Evolutionary conservation across 2,329 filamentous ascomycete species (phyloP).

Genomic region (Aspergillus sp.): DNA sequence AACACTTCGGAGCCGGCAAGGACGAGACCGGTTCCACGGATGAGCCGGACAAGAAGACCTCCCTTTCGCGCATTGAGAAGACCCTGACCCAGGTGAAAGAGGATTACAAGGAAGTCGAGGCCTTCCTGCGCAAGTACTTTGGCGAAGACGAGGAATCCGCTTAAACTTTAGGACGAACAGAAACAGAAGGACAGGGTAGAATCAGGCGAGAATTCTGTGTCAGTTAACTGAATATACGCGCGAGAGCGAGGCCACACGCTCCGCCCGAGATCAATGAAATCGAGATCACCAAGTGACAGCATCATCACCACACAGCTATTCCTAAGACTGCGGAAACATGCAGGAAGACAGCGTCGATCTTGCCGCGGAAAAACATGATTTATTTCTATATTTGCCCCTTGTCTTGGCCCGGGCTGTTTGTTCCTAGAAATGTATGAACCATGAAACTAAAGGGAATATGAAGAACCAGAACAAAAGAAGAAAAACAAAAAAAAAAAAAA

Average conservation of each 20-base stretch:
- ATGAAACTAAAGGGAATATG: constrained; percentile 7
- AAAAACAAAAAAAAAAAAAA: background rate
- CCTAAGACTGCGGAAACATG: background rate
- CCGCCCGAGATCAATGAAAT: constrained; percentile 4
- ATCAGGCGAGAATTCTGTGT: constrained; percentile 12
- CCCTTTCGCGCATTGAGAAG: constrained; percentile 68
- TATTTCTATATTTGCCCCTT: background rate
- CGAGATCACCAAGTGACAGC: background rate
- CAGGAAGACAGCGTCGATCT: background rate
- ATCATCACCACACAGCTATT: background rate
- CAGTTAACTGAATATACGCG: constrained; percentile 23
- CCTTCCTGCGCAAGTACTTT: constrained; percentile 71
- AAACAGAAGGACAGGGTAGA: constrained; percentile 16
- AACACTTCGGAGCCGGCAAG: constrained; percentile 82
- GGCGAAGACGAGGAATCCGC: constrained; percentile 40
- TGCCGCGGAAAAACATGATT: background rate
- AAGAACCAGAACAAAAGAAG: background rate
- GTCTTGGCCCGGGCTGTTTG: constrained; percentile 1
- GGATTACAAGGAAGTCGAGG: constrained; percentile 75
- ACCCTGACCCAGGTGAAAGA: constrained; percentile 71
- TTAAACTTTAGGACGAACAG: constrained; percentile 3
- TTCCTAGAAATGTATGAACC: constrained; percentile 19
- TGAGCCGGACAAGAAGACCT: constrained; percentile 67
- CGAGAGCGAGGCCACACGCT: constrained; percentile 15
- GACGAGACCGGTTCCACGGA: constrained; percentile 71